Evolutionary conservation across 192 early-diverging fungal genomes (phyloP), one percentile per base, ranked within the genome.

Genomic region (Pilobolus umbonatus): DNA sequence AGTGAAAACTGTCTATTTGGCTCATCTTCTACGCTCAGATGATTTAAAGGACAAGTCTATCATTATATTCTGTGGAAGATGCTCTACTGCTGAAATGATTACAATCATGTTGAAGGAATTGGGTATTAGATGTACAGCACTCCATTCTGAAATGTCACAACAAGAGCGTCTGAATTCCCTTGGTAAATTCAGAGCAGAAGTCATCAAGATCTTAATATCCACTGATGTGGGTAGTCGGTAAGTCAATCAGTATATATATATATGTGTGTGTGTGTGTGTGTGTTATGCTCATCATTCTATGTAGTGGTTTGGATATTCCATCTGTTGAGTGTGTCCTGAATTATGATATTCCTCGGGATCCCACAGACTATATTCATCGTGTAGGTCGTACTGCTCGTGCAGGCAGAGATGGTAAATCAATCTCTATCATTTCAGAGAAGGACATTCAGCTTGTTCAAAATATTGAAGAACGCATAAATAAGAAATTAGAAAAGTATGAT

Each of bases 301-400:
- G 34, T 62, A 82, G 95, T 80, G 97, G 98, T 65, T 76, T 99
- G 30, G 98, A 99, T 78, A 99, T 99, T 53, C 94, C 93, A 8
- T 81, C 87, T 0, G 98, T 99, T 3, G 78, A 93, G 43, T 63
- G 90, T 51, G 98, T 99, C 11, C 63, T 98, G 44, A 99, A 99
- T 60, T 95, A 90, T 73, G 92, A 99, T 65, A 82, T 99, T 19
- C 96, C 98, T 8, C 82, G 90, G 5, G 91, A 95, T 69, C 88
- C 96, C 6, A 90, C 93, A 38, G 95, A 96, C 67, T 99, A 99
- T 57, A 91, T 99, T 55, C 98, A 99, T 69, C 80, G 98, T 29
- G 94, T 99, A 5, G 98, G 98, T 48, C 89, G 97, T 75, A 98
- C 97, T 5, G 97, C 97, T 14, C 84, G 98, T 75, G 98, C 98